Evolutionary conservation across 192 early-diverging fungal species (phyloP), one percentile per base, ranked within the genome.

Genomic region (Coemansia sp.): DNA sequence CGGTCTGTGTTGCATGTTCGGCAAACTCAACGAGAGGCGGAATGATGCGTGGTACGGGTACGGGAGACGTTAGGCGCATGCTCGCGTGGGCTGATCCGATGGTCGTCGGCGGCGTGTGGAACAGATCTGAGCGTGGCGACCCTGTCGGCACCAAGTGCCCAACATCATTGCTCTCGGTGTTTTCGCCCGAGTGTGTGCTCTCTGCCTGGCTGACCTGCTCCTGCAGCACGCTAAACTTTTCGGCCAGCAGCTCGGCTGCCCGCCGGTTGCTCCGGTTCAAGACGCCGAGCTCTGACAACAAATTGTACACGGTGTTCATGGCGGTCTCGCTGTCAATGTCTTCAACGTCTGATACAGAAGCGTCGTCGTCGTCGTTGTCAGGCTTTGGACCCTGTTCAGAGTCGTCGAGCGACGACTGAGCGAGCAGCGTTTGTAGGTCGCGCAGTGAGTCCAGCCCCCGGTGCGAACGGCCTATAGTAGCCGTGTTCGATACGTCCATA

Each of bases 391-490:
- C 60, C 9, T 39, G n/a, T 4, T 62, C 56, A 19, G 56, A 53
- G 22, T 56, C 24, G 35, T 41, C 47, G 4, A 55, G 24, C 25
- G 62, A 6, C 3, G 35, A 19, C 56, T 69, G 69, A 10, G 69
- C 65, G 5, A 72, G 60, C 66, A 64, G 56, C 27, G 62, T 48
- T 48, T 56, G 70, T 8, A 72, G 54, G 11, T 69, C 75, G 2
- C 70, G 75, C 62, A 78, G 57, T 3, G 58, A 53, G 17, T 70
- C 75, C 12, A 73, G 29, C 29, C 67, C 66, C n/a, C 70, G 65
- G n/a, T 72, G 70, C 21, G 75, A 70, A 35, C 76, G 76, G 2
- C 76, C 70, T n/a, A 79, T 70, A n/a, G 76, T 79, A n/a, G 76
- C 70, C 4, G 70, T 68, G 25, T 72, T 62, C 22, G 76, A 72